Evolutionary conservation across 1,284 basidiomycete species (phyloP).

Genomic region (Ceratobasidium sp.): DNA sequence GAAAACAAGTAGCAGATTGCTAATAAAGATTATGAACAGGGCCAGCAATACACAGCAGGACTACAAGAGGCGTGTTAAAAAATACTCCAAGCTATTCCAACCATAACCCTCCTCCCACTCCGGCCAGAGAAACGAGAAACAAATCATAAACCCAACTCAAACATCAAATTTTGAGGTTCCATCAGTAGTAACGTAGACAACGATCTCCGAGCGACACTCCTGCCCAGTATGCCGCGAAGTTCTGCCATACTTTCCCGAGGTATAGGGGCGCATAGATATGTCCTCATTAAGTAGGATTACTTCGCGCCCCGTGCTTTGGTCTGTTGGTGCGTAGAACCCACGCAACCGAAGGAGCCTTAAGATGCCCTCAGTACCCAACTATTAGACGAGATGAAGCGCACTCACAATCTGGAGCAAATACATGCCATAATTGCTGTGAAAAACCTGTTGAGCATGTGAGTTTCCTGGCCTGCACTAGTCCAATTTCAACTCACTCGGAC

Average conservation of each 20-base stretch:
- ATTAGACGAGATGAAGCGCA: background rate
- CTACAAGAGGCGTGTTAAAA: no score
- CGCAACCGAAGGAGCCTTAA: conserved; percentile 39
- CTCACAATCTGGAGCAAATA: conserved; percentile 36
- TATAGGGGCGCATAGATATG: background rate
- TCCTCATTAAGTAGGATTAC: background rate
- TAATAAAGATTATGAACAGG: no score
- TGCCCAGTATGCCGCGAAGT: background rate
- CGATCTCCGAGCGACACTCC: background rate
- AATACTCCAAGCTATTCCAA: no score
- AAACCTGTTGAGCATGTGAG: background rate
- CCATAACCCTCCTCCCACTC: no score
- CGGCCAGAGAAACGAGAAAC: background rate
- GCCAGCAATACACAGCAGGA: no score
- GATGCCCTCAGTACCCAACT: no score
- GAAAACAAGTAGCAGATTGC: background rate
- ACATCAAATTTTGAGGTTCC: background rate
- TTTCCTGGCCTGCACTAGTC: no score
- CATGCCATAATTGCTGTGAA: conserved; percentile 24
- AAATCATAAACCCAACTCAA: background rate
- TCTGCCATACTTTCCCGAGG: background rate
- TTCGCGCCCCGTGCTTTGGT: conserved; percentile 15
- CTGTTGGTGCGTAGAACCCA: conserved; percentile 25
- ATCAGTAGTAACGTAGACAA: background rate
- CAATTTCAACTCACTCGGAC: conserved; percentile 9